Percentiles rank a stretch among this genome's conserved stretches.
These are phyloP conservation scores for Thuja plicata DNA, from an alignment of 83 land plant species.

Conservation along the genomic window DNA sequence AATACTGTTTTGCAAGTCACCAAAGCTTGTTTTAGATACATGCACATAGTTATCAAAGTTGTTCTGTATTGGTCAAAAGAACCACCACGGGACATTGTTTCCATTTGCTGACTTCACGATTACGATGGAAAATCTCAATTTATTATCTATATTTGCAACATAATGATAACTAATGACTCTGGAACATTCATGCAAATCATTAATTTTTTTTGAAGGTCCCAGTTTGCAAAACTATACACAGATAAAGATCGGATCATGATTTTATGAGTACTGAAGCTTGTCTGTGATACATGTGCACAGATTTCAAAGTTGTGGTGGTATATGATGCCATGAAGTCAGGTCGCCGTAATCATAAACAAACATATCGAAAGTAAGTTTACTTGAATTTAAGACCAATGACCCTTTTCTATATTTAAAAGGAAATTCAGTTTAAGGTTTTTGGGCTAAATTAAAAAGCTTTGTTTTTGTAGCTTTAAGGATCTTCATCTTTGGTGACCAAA, in stretches of 20 bases:
- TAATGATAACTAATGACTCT: no score
- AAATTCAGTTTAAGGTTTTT: neutral
- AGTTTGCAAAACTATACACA: no score
- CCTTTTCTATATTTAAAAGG: neutral
- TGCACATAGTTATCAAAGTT: slow-evolving; percentile 78
- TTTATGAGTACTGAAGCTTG: neutral
- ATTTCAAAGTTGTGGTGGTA: slow-evolving; percentile 90
- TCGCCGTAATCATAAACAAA: slow-evolving; percentile 73
- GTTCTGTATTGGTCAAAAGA: slow-evolving; percentile 23
- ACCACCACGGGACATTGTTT: no score
- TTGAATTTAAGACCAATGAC: neutral
- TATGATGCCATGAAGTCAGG: slow-evolving; percentile 93
- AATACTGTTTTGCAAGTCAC: neutral
- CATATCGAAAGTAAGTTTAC: slow-evolving; percentile 55
- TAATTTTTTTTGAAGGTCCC: no score
- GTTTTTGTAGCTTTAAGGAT: neutral
- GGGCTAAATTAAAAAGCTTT: neutral
- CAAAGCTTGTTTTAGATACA: neutral
- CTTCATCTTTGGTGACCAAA: neutral
- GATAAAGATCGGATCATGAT: no score
- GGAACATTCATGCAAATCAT: no score
- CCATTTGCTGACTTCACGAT: no score
- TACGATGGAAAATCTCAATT: no score
- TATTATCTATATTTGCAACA: no score
- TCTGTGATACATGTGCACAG: slow-evolving; percentile 37